Base-by-base conservation (phyloP, 1,284 basidiomycete species). In the Tremellales sp. region DNA sequence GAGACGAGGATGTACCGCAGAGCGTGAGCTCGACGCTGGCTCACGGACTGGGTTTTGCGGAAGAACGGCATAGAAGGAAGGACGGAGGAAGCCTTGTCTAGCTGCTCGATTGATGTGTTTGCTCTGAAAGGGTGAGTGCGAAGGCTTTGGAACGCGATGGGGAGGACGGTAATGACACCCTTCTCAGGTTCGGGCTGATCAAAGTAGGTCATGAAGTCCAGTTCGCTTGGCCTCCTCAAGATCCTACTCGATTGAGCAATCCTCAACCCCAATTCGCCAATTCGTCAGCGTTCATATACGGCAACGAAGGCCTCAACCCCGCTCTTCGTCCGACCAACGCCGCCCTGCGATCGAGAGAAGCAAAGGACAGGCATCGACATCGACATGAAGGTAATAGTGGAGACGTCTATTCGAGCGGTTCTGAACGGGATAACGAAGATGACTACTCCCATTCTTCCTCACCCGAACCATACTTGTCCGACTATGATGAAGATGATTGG, bases 211-310 rank as follows among this genome's bases (percentile, higher is more conserved):
- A 17, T 25, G 27, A 24, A 15, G 68, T 66, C 6, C 77, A 77
- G 56, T 76, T 74, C 53, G 42, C 60, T 43, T 81, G 79, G 79
- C 79, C 79, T 12, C 79, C 79, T 0, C 69, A 74, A 37, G 78
- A 80, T 56, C 76, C 75, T 0, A 62, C 66, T 45, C 65, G 64
- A 48, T 53, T 57, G n/a, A 61, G 54, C 29, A 61, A 64, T 33
- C 65, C 65, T 10, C 56, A 52, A 12, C 61, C 56, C 25, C 52
- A 42, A 25, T 53, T 49, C 17, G 40, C 56, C 21, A 79, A 81
- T 1, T 68, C 77, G 19, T 6, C 81, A 1, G 86, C 91, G 4
- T 94, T 90, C 82, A 89, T 89, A 6, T 94, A 88, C 64, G 84
- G 85, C 54, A 83, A 84, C 44, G 86, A 79, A 11, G 74, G 78